A percentile compares a stretch with the other conserved stretches of the same genome.
These are phyloP conservation scores for Dichomitus squalens DNA, from an alignment of 1,284 basidiomycete species.

Conservation along the genomic window DNA sequence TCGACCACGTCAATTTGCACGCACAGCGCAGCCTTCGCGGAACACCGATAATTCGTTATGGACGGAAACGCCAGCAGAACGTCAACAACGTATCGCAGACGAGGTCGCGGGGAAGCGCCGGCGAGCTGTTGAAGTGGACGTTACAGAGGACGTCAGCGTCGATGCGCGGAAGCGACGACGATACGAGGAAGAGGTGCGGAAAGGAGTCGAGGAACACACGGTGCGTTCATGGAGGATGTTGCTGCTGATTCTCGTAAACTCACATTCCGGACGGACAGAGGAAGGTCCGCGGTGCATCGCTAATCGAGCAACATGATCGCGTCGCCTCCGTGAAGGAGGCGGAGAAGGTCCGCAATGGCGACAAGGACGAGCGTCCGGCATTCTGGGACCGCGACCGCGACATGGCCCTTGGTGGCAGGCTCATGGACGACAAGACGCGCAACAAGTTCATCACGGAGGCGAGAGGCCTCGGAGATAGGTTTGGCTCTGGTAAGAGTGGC, in stretches of 20 bases:
- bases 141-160: slow-evolving; percentile 43
- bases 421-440: slow-evolving; percentile 85
- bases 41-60: slow-evolving; percentile 69
- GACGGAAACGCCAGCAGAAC: slow-evolving; percentile 92
- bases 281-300: slow-evolving; percentile 63
- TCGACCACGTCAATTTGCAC: slow-evolving; percentile 78
- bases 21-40: slow-evolving; percentile 50
- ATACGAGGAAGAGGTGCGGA: slow-evolving; percentile 68
- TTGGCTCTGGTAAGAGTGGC: slow-evolving; percentile 70
- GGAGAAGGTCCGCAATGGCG: slow-evolving; percentile 40
- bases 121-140: slow-evolving; percentile 51
- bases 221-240: slow-evolving; percentile 48
- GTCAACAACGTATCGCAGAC: slow-evolving; percentile 82
- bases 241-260: no score
- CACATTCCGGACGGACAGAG: slow-evolving; percentile 43
- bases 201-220: slow-evolving; percentile 79
- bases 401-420: slow-evolving; percentile 81
- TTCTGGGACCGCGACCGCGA: slow-evolving; percentile 91
- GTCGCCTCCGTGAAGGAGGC: slow-evolving; percentile 26
- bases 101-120: slow-evolving; percentile 86
- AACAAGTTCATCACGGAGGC: slow-evolving; percentile 79
- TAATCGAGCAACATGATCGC: slow-evolving; percentile 68
- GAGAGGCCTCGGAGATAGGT: slow-evolving; percentile 77
- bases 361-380: slow-evolving; percentile 54
- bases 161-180: slow-evolving; percentile 54